phyloP scores from a whole-genome alignment of 148 eudicot species.

The Cornus suecica region DNA sequence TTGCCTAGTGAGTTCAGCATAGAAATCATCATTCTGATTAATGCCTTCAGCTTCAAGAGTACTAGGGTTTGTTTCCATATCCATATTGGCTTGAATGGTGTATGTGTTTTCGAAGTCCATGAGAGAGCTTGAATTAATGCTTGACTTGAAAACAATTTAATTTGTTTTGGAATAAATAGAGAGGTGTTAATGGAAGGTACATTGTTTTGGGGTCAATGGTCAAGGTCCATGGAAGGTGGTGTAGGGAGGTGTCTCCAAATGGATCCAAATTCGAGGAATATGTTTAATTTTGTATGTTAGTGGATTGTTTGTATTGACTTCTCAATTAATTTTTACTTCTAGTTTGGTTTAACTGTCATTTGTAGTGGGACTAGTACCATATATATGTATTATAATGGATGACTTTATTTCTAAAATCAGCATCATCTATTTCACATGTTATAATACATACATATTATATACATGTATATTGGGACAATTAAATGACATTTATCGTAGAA shows the following conservation, averaged over 20 bases:
- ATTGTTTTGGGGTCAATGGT: slow-evolving; percentile 9
- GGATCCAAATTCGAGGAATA: slow-evolving; percentile 15
- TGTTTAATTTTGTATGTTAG: slow-evolving; percentile 6
- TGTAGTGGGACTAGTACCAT: not conserved
- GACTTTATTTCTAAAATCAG: not conserved
- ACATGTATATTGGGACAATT: too few species aligned
- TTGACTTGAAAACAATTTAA: too few species aligned
- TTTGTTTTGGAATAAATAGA: not conserved
- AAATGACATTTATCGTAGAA: too few species aligned
- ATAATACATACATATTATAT: too few species aligned
- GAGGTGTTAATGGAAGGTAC: not conserved
- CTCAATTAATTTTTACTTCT: too few species aligned
- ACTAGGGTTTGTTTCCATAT: not conserved
- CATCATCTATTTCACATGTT: not conserved
- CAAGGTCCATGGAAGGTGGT: slow-evolving; percentile 6
- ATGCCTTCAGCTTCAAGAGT: slow-evolving; percentile 2
- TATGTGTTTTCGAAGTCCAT: not conserved
- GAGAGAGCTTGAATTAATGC: not conserved
- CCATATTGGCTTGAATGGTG: not conserved
- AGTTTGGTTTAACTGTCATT: too few species aligned
- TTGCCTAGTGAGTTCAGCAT: slow-evolving; percentile 34
- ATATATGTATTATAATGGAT: not conserved
- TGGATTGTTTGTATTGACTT: not conserved
- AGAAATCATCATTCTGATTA: slow-evolving; percentile 30
- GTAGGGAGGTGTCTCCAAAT: slow-evolving; percentile 10